Evolutionary conservation across 2,329 filamentous ascomycete genomes (phyloP).

Genomic region (Hypoxylon sp.): DNA sequence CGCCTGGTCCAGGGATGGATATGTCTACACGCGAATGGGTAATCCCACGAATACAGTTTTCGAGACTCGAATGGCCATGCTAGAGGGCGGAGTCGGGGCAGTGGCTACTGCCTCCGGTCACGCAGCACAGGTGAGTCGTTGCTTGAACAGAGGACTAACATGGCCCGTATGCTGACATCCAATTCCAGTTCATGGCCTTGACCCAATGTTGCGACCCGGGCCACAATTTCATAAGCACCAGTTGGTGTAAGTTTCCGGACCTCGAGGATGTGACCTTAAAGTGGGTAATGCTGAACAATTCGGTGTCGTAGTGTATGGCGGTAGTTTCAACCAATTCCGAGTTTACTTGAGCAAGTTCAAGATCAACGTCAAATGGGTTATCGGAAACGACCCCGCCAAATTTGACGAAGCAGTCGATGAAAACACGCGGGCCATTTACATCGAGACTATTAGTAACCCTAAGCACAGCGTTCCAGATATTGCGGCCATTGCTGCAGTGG

Average conservation of each 20-base stretch:
- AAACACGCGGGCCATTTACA: constrained; percentile 54
- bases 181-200: constrained; percentile 55
- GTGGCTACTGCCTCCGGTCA: constrained; percentile 58
- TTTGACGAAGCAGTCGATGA: constrained; percentile 53
- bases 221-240: constrained; percentile 57
- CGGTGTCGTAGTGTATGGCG: constrained; percentile 53
- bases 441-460: constrained; percentile 55
- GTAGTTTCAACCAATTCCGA: constrained; percentile 58
- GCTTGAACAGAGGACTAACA: not conserved
- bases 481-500: constrained; percentile 74
- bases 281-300: constrained; percentile 25
- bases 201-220: constrained; percentile 57
- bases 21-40: constrained; percentile 58
- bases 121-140: constrained; percentile 52
- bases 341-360: constrained; percentile 58
- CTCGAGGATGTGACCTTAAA: not conserved
- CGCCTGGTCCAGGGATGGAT: constrained; percentile 57
- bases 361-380: constrained; percentile 57
- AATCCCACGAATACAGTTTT: constrained; percentile 59
- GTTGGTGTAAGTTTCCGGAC: constrained; percentile 51
- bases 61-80: constrained; percentile 57
- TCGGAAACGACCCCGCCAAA: constrained; percentile 52
- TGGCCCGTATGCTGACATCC: constrained; percentile 24
- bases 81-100: constrained; percentile 58
- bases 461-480: constrained; percentile 72